Percentiles rank a stretch among this genome's conserved stretches.
phyloP scores from a whole-genome alignment of 345 rosid genomes.

The Populus euphratica region DNA sequence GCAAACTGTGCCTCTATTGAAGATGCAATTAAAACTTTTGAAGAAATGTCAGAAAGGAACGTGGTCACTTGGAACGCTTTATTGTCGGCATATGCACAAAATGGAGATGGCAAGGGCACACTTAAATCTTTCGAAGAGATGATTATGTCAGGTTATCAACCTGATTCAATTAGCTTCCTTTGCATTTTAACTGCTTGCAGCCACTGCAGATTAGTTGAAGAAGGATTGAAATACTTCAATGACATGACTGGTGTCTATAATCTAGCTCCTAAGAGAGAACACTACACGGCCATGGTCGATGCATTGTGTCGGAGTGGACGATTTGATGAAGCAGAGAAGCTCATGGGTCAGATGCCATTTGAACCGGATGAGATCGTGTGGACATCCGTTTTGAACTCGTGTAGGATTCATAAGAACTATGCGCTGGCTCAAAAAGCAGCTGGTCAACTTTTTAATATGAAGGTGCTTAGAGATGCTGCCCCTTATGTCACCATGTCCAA shows the following conservation, averaged over 20 bases:
- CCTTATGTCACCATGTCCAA: conserved; percentile 81
- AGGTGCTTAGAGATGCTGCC: conserved; percentile 73
- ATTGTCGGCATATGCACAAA: conserved; percentile 72
- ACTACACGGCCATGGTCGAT: conserved; percentile 68
- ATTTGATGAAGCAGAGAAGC: conserved; percentile 62
- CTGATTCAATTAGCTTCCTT: conserved; percentile 73
- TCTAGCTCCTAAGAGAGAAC: conserved; percentile 61
- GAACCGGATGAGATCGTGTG: conserved; percentile 79
- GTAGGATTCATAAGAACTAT: conserved; percentile 79
- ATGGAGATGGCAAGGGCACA: conserved; percentile 67
- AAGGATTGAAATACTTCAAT: conserved; percentile 55
- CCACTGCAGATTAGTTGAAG: conserved; percentile 74
- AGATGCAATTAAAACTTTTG: conserved; percentile 58
- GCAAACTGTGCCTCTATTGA: conserved; percentile 82
- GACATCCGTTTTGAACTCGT: conserved; percentile 81
- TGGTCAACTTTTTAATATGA: conserved; percentile 56
- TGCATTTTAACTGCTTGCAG: conserved; percentile 75
- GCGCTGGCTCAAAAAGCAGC: conserved; percentile 70
- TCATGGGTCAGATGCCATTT: conserved; percentile 67
- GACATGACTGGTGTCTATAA: conserved; percentile 50
- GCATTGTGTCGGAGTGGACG: conserved; percentile 59
- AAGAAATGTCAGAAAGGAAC: conserved; percentile 76
- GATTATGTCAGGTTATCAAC: conserved; percentile 56
- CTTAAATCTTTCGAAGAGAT: conserved; percentile 54
- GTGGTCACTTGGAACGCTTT: conserved; percentile 81